These are phyloP conservation scores for Pinus tabuliformis DNA, from an alignment of 75 land plant species.

Conservation along the genomic window DNA sequence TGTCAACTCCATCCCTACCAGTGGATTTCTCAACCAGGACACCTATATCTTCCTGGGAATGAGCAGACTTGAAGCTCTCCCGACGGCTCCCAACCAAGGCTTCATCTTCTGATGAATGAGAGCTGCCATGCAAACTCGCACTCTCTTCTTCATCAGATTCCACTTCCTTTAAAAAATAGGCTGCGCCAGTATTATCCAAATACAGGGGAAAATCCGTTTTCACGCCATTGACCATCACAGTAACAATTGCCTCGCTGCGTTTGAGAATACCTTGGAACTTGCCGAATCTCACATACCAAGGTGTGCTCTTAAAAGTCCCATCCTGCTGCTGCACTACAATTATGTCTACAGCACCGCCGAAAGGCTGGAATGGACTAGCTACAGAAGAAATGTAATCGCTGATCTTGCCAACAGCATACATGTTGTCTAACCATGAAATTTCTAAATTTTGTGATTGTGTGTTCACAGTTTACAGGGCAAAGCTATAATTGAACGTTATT, in stretches of 20 bases:
- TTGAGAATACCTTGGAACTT: conserved; percentile 95
- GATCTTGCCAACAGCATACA: conserved; percentile 74
- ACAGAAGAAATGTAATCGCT: conserved; percentile 76
- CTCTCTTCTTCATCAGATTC: conserved; percentile 24
- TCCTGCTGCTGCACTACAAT: conserved; percentile 92
- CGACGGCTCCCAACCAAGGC: background rate
- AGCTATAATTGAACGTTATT: background rate
- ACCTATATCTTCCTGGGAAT: background rate
- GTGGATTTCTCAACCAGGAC: background rate
- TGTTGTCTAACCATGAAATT: conserved; percentile 12
- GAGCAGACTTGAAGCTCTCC: conserved; percentile 10
- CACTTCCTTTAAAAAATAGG: conserved; percentile 81
- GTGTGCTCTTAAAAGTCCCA: conserved; percentile 80
- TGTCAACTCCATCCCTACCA: background rate
- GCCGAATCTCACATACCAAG: conserved; percentile 97
- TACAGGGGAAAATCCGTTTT: conserved; percentile 82
- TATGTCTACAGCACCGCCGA: conserved; percentile 96
- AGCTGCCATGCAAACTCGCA: background rate
- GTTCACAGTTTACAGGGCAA: background rate
- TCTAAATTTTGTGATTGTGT: background rate
- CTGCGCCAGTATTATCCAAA: conserved; percentile 87
- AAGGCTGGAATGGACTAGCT: conserved; percentile 92
- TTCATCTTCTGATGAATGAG: conserved; percentile 6
- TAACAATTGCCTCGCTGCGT: conserved; percentile 72
- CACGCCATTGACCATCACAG: conserved; percentile 70